phyloP scores from a whole-genome alignment of 306 rosid species.

The Dalbergia oliveri region DNA sequence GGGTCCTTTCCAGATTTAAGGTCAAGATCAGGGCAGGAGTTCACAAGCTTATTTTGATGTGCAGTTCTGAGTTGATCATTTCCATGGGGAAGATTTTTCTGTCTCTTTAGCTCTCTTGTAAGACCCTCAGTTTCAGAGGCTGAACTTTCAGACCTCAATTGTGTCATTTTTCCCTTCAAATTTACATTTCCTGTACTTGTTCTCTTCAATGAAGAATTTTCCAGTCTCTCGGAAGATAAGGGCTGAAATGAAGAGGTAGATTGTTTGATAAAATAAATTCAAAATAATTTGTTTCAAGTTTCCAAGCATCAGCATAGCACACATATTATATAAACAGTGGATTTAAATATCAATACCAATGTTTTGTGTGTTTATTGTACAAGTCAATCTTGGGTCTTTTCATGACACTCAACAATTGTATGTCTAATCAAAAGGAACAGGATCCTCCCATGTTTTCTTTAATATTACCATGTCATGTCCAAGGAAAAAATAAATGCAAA shows the following conservation, averaged over 20 bases:
- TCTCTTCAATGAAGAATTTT: constrained; percentile 56
- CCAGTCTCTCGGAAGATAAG: constrained; percentile 51
- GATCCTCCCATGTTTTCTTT: not conserved
- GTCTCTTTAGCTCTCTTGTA: constrained; percentile 65
- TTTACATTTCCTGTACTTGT: constrained; percentile 42
- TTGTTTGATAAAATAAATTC: not conserved
- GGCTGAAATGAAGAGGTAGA: constrained; percentile 25
- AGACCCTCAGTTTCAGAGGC: constrained; percentile 68
- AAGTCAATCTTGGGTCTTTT: not conserved
- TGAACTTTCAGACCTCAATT: constrained; percentile 57
- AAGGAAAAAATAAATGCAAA: too few species aligned
- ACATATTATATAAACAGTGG: not conserved
- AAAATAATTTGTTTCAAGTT: not conserved
- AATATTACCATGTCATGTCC: too few species aligned
- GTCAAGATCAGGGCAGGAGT: constrained; percentile 41
- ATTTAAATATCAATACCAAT: constrained; percentile 6
- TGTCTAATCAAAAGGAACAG: not conserved
- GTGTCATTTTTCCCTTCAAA: constrained; percentile 48
- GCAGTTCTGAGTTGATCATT: constrained; percentile 38
- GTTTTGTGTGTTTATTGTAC: not conserved
- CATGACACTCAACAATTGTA: not conserved
- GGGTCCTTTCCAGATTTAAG: constrained; percentile 37
- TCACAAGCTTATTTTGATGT: constrained; percentile 37
- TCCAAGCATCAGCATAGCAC: not conserved
- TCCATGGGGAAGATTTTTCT: constrained; percentile 50